Base-by-base conservation (phyloP, 176 grass and related monocot species). In the Aechmea fasciata region DNA sequence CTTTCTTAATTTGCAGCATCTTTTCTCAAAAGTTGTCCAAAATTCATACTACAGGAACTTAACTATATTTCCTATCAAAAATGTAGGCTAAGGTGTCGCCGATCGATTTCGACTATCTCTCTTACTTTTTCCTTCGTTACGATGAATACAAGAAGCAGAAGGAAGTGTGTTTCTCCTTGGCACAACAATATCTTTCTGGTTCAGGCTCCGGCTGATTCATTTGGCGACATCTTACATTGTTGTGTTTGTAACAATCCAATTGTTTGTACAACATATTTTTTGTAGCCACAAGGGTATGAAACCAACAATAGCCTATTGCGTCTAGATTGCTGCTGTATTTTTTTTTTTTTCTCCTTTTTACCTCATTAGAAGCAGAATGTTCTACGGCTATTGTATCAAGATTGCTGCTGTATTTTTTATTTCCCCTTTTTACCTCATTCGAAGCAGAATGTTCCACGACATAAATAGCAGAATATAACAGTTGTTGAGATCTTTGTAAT, bases 71-170 rank as follows among this genome's bases (percentile, higher is more conserved):
- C 15, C 7, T 52, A 52, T 72, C 33, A 41, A 41, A 41, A 20
- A 71, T 75, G 64, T 69, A 96, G 94, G 89, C 89, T 53, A 93
- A 90, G 19, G 94, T 86, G 48, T 99, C 94, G 11, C 79, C 89
- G 11, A 99, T 99, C 47, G 94, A 93, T 79, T 99, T 99, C 3
- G 88, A 96, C 52, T 96, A 96, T 71, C 75, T 96, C 57, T 79
- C 66, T 51, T 96, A 96, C 69, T 90, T 99, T 70, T 99, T 99
- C 28, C 68, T 85, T 75, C 87, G 94, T 15, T 99, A 82, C 47
- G 73, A 82, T 41, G 94, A 99, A 72, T 99, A 85, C 87, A 93
- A 93, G 79, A 93, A 99, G 71, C 94, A 90, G 63, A 87, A 82
- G 61, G 89, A 85, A 65, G 64, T 64, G 14, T 82, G 78, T 65